Conservation (phyloP, 179 eudicot genomes). For the Sideroxylon spinosum region DNA sequence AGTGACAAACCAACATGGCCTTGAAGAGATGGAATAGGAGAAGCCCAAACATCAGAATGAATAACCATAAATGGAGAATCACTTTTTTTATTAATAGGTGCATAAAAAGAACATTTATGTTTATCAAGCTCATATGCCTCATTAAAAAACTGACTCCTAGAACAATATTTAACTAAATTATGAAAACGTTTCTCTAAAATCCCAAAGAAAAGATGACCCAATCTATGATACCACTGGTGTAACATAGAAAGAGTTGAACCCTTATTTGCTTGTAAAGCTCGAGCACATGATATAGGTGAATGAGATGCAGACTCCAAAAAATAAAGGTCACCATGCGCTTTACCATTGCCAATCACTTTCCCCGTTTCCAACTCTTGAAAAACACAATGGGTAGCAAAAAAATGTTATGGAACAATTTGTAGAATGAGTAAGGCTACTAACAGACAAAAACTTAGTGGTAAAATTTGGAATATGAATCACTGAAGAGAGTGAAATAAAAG, state of each 20-base stretch:
- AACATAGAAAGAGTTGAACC: neutral
- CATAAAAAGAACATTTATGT: neutral
- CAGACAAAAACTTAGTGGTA: neutral
- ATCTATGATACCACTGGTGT: no score
- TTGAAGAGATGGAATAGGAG: neutral
- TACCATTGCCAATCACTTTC: no score
- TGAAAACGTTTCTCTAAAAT: neutral
- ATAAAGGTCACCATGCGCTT: neutral
- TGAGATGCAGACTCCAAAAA: neutral
- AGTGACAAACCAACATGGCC: neutral
- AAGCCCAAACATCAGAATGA: neutral
- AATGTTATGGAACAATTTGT: no score
- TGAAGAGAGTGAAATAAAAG: no score
- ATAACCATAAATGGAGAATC: neutral
- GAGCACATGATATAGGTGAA: neutral
- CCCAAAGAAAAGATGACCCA: neutral
- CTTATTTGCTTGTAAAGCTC: neutral
- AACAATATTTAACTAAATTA: neutral
- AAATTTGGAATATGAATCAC: neutral
- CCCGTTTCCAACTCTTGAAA: neutral
- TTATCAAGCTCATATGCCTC: neutral
- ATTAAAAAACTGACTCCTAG: neutral
- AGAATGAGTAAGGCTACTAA: neutral
- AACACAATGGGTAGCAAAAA: neutral
- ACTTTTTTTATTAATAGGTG: neutral